Base-by-base conservation (phyloP, 2,329 filamentous ascomycete genomes). In the Bipolaris oryzae region DNA sequence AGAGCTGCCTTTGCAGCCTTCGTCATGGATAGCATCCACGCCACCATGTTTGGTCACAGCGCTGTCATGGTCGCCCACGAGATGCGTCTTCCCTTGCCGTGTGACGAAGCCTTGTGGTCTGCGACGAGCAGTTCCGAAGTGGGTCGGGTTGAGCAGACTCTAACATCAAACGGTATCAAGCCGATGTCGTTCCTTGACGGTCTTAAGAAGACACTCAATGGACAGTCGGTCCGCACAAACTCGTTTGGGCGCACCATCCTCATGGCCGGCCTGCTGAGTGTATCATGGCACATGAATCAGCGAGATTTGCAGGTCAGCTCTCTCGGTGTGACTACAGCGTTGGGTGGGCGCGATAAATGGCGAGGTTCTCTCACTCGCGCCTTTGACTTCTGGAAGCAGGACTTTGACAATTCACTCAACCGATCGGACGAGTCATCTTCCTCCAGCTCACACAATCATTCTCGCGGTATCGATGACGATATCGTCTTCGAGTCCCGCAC, bases 271-370 rank as follows among this genome's bases (percentile, higher is more conserved):
- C 79, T 99, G 25, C 81, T 98, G 21, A 97, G 92, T 64, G 92
- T 98, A 28, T 95, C 90, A 71, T 98, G 92, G 91, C 94, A 98
- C 75, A 94, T 98, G 90, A 95, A 96, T 72, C 93, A 98, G 74
- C 86, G 94, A 70, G 95, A 98, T 74, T 84, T 97, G 13, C 94
- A 97, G 78, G 89, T 96, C 56, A 94, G 89, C 73, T 92, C 92
- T 0, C 83, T 98, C 0, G 92, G 90, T 11, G 91, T 93, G 10
- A 86, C 87, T 0, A 87, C 89, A 66, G 88, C 91, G 0, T 84
- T 96, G 1, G 94, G 94, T 3, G 92, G 90, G 3, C 87, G 92
- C 18, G 92, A 96, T 72, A 94, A 94, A 74, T 98, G 95, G 95
- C 87, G 93, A 51, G 87, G 88, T 7, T 89, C 91, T 3, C 81